phyloP scores from a whole-genome alignment of 2,329 filamentous ascomycete species.

The Sclerotinia sclerotiorum region DNA sequence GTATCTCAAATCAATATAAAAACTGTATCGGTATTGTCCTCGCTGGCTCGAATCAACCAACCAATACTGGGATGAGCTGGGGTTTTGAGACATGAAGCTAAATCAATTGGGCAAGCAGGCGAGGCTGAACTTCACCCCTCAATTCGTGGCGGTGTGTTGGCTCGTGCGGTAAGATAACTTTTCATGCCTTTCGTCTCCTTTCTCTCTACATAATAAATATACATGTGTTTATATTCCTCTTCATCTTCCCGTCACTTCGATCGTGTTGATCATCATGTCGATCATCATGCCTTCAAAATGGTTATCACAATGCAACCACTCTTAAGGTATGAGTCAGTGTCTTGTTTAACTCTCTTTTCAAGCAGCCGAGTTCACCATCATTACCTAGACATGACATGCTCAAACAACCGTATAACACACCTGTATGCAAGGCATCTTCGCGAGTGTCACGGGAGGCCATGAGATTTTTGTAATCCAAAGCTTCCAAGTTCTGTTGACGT shows the following conservation, averaged over 20 bases:
- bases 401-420: neutral
- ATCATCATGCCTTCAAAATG: too few relatives aligned
- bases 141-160: constrained; percentile 14
- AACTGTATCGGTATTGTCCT: neutral
- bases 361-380: neutral
- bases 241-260: neutral
- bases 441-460: neutral
- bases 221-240: neutral
- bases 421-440: neutral
- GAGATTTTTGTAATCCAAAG: neutral
- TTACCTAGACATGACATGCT: neutral
- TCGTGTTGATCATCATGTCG: neutral
- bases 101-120: constrained; percentile 18
- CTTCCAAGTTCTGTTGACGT: neutral
- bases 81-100: constrained; percentile 17
- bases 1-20: constrained; percentile 9
- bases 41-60: constrained; percentile 18
- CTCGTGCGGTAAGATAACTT: neutral
- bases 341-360: neutral
- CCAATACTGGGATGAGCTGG: neutral
- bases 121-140: constrained; percentile 16
- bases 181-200: neutral
- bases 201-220: too few relatives aligned
- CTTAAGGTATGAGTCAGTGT: neutral
- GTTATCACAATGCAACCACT: too few relatives aligned